Percentiles rank a stretch among this genome's conserved stretches.
Conservation (phyloP, 805 yeast species). For the Suhomyces pyralidae region DNA sequence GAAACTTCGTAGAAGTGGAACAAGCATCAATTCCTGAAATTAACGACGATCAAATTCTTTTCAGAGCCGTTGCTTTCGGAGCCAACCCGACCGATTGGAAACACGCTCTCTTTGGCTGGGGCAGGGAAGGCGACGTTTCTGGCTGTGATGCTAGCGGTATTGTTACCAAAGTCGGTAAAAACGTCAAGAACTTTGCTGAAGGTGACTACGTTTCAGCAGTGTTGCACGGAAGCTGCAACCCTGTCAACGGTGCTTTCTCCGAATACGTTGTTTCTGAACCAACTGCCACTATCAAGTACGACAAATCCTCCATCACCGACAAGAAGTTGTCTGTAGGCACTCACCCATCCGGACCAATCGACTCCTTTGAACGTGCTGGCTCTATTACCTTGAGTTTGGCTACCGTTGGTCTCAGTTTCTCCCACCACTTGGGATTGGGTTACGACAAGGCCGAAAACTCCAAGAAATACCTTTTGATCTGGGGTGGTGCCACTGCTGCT, state of each 20-base stretch:
- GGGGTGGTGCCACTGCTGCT: slow-evolving; percentile 13
- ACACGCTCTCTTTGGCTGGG: slow-evolving; percentile 41
- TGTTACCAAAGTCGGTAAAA: slow-evolving; percentile 48
- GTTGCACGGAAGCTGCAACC: slow-evolving; percentile 50
- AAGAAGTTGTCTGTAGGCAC: slow-evolving; percentile 3
- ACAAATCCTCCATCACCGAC: slow-evolving; percentile 2
- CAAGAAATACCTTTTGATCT: slow-evolving; percentile 21
- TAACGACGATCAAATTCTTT: slow-evolving; percentile 31
- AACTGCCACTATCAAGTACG: slow-evolving; percentile 31
- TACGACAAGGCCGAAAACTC: slow-evolving; percentile 4
- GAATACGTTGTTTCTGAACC: slow-evolving; percentile 47
- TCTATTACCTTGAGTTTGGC: slow-evolving; percentile 9
- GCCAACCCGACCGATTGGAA: slow-evolving; percentile 74
- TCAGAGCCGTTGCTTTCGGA: slow-evolving; percentile 54
- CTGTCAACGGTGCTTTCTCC: slow-evolving; percentile 57
- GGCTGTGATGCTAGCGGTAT: slow-evolving; percentile 65
- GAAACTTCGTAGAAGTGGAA: slow-evolving; percentile 16
- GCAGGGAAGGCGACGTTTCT: slow-evolving; percentile 46
- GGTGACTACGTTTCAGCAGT: slow-evolving; percentile 53
- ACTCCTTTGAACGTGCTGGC: slow-evolving; percentile 13
- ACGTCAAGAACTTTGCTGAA: slow-evolving; percentile 28
- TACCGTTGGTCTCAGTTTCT: slow-evolving; percentile 9
- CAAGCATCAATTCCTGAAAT: slow-evolving; percentile 33
- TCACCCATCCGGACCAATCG: slow-evolving; percentile 1
- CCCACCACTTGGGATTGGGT: slow-evolving; percentile 11